A percentile compares a stretch with the other conserved stretches of the same genome.
These are phyloP conservation scores for Paramecium sexaurelia DNA, from an alignment of 73 alveolate genomes.

Conservation along the genomic window DNA sequence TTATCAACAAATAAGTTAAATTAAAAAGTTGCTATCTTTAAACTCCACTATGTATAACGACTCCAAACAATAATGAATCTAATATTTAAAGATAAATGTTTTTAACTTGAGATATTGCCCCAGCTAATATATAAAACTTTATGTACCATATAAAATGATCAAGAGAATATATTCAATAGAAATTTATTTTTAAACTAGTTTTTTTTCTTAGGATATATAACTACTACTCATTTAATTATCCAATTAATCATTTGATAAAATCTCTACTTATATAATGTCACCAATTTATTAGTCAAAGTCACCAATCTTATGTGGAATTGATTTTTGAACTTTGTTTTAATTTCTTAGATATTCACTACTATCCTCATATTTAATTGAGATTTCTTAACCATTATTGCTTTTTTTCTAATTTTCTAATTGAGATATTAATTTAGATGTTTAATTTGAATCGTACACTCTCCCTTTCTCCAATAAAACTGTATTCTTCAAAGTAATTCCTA, in stretches of 20 bases:
- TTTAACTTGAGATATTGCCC: neutral
- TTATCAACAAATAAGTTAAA: neutral
- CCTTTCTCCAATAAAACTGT: slow-evolving; percentile 42
- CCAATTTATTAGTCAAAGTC: slow-evolving; percentile 45
- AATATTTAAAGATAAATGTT: neutral
- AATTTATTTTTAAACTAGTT: neutral
- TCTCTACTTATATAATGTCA: slow-evolving; percentile 5
- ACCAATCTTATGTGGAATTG: slow-evolving; percentile 30
- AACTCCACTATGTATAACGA: neutral
- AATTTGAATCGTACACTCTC: neutral
- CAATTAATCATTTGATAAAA: neutral
- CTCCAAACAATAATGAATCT: neutral
- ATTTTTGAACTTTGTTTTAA: neutral
- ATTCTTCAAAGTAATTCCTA: slow-evolving; percentile 35
- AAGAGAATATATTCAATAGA: neutral
- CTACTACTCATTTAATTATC: neutral
- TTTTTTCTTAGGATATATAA: neutral
- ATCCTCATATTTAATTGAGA: slow-evolving; percentile 42
- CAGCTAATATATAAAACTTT: neutral
- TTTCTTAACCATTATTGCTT: neutral
- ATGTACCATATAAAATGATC: neutral
- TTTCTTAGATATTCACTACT: neutral
- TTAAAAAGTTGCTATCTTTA: neutral
- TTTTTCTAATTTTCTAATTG: neutral
- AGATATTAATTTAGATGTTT: slow-evolving; percentile 1